Base-by-base conservation (phyloP, 2,329 filamentous ascomycete species). In the Botrytis fabae region DNA sequence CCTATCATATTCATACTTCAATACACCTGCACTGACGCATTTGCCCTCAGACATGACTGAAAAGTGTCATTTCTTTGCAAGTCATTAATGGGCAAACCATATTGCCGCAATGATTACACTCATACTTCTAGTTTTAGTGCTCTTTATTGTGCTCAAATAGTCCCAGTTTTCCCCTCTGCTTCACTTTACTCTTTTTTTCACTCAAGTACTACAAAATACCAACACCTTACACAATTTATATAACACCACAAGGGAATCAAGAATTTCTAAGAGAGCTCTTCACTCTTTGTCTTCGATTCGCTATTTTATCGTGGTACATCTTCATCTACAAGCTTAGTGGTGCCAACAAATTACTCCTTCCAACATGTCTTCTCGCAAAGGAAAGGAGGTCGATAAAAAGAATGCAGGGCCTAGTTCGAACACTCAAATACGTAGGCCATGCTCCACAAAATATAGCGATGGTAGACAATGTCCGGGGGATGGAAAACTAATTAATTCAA, bases 11-110 rank as follows among this genome's bases (percentile, higher is more conserved):
- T n/a, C 25, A 54, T 54, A n/a, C 48, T 54, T 54, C 0, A 16
- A 0, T 7, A 51, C 4, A 54, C 4, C 10, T 14, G 12, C 12
- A 7, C 48, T 54, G 48, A 54, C 25, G 25, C 12, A n/a, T 16
- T 16, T n/a, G 0, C 1, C 2, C 2, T 22, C 0, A n/a, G 5
- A n/a, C 10, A n/a, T 7, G 48, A n/a, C 25, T 6, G 1, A 3
- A n/a, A 54, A n/a, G 12, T 14, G 48, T 16, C 48, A 6, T n/a
- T n/a, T 32, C 6, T 20, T 0, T 20, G 54, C 28, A 57, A 20
- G 1, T 4, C 4, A 57, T 57, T 32, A 14, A 18, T 28, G 5
- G 20, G 1, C 4, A 8, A n/a, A 32, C 18, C n/a, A 57, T 20
- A 28, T 57, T 28, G n/a, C 0, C 16, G 0, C 16, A 32, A 0